Percentiles rank a stretch among this genome's conserved stretches.
These are phyloP conservation scores for Amylostereum chailletii DNA, from an alignment of 1,284 basidiomycete species.

Conservation along the genomic window DNA sequence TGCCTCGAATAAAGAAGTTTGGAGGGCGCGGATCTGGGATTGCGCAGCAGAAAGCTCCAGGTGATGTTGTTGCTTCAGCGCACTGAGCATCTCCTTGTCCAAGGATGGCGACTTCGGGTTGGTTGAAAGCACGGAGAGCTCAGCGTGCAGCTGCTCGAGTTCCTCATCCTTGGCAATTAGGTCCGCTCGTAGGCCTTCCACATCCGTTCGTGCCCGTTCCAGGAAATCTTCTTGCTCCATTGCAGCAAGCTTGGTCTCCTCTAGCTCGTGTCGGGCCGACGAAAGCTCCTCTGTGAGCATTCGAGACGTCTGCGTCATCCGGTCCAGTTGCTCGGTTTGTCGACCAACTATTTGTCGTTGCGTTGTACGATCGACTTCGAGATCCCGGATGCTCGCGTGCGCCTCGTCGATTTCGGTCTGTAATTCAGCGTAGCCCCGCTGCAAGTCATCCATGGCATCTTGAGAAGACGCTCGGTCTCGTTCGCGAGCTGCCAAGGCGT, in stretches of 20 bases:
- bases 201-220: slow-evolving; percentile 52
- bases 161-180: slow-evolving; percentile 54
- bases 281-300: slow-evolving; percentile 43
- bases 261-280: slow-evolving; percentile 38
- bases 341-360: slow-evolving; percentile 45
- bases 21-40: slow-evolving; percentile 67
- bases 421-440: slow-evolving; percentile 53
- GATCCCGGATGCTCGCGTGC: slow-evolving; percentile 36
- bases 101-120: slow-evolving; percentile 37
- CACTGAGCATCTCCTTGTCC: slow-evolving; percentile 62
- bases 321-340: slow-evolving; percentile 43
- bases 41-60: slow-evolving; percentile 74
- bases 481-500: slow-evolving; percentile 33
- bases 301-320: slow-evolving; percentile 32
- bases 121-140: slow-evolving; percentile 22
- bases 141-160: slow-evolving; percentile 42
- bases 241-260: slow-evolving; percentile 37
- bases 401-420: slow-evolving; percentile 52
- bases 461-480: slow-evolving; percentile 40
- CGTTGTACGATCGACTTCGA: slow-evolving; percentile 51
- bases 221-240: slow-evolving; percentile 57
- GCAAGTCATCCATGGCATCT: slow-evolving; percentile 45
- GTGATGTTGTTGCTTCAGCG: slow-evolving; percentile 61
- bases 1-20: slow-evolving; percentile 65
- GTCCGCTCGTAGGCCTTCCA: slow-evolving; percentile 56